Evolutionary conservation across 345 rosid genomes (phyloP).

Genomic region (Salix caprea): DNA sequence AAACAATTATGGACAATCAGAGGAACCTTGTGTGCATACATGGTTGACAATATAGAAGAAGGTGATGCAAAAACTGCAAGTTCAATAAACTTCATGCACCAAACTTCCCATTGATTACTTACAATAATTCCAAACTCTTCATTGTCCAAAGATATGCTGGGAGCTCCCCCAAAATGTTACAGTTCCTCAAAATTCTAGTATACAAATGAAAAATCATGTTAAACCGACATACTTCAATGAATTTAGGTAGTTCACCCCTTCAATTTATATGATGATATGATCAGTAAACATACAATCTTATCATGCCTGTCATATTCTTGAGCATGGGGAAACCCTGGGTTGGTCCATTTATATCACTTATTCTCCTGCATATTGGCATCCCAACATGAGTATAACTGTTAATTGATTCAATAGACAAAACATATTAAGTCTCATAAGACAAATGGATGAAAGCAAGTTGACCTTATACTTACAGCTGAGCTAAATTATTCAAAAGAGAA

Average conservation of each 20-base stretch:
- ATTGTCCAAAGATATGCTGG: conserved; percentile 24
- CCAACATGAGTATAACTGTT: not conserved
- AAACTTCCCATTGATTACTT: conserved; percentile 12
- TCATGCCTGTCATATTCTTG: conserved; percentile 24
- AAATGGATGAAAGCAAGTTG: not conserved
- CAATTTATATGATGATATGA: not conserved
- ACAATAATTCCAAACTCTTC: conserved; percentile 22
- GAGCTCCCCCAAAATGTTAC: conserved; percentile 21
- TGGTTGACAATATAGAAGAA: not conserved
- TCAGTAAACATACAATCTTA: conserved; percentile 31
- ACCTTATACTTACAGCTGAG: conserved; percentile 37
- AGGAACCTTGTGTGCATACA: not conserved
- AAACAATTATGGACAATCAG: not conserved
- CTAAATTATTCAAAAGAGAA: conserved; percentile 26
- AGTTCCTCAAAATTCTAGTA: conserved; percentile 40
- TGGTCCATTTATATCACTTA: conserved; percentile 44
- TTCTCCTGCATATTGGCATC: conserved; percentile 33
- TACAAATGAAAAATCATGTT: not conserved
- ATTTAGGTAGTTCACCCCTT: not conserved
- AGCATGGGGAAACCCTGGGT: conserved; percentile 35
- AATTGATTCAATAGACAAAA: not conserved
- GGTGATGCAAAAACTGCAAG: not conserved
- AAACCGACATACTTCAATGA: not conserved
- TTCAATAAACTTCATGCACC: not conserved
- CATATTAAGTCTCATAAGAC: not conserved